Evolutionary conservation across 768 basidiomycete species (phyloP), one percentile per base, ranked within the genome.

Genomic region (Coprinellus aureogranulatus): DNA sequence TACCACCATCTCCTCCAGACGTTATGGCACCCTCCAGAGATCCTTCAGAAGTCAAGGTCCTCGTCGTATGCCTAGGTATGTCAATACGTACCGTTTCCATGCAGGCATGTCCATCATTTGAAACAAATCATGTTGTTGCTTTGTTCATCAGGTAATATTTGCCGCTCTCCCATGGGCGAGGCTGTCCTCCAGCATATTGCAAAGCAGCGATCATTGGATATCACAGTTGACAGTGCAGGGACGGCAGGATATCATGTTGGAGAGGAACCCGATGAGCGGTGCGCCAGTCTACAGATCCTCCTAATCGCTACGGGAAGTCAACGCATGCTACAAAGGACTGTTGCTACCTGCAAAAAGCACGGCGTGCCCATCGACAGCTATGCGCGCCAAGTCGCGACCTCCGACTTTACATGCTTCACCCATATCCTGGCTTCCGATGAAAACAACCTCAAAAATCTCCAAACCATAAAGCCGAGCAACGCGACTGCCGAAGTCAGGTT

Each of bases 111-210:
- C 57, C 40, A 30, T 34, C 16, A 22, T 39, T n/a, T n/a, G n/a
- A n/a, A n/a, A n/a, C n/a, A n/a, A n/a, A n/a, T n/a, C n/a, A n/a
- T n/a, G n/a, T n/a, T n/a, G n/a, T n/a, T n/a, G n/a, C n/a, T n/a
- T n/a, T n/a, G n/a, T n/a, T 49, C 9, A 55, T 42, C 60, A 79
- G 90, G 90, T 12, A 92, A 92, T 67, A 92, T 92, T 58, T 92
- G 92, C 67, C 87, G 94, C 31, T 93, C 91, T 23, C 93, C 94
- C 0, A 92, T 96, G 85, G 94, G 92, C 28, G 92, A 94, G 73
- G 94, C 92, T 2, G 90, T 95, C 23, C 78, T 95, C 28, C 78
- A 74, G 59, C 79, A 91, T 54, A 80, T 85, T 57, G 90, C 89
- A 9, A 72, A 77, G 49, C 79, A 85, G 64, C 84, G 89, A 31